Conservation (phyloP, 768 basidiomycete genomes). For the Tricholoma saponaceum region DNA sequence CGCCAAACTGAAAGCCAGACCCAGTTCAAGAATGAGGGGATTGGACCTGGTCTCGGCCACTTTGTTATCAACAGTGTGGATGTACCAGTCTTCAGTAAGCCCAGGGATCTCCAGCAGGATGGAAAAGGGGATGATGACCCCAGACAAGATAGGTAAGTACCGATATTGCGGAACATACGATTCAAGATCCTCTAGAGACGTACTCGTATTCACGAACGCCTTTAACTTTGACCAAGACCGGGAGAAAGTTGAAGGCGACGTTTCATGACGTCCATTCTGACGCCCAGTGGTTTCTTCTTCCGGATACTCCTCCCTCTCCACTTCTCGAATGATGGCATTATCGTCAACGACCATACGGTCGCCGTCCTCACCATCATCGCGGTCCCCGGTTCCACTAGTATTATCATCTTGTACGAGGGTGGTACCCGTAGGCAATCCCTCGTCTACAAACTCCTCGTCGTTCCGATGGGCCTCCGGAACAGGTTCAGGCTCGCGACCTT, state of each 20-base stretch:
- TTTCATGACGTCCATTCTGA: no score
- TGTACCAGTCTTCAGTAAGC: slow-evolving; percentile 72
- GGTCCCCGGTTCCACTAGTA: background rate
- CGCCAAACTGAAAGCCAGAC: slow-evolving; percentile 60
- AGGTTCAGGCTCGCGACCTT: slow-evolving; percentile 4
- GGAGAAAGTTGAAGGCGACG: background rate
- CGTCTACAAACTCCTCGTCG: slow-evolving; percentile 10
- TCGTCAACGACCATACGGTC: background rate
- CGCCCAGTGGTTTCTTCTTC: background rate
- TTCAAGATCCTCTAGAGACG: slow-evolving; percentile 20
- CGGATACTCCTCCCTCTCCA: slow-evolving; percentile 6
- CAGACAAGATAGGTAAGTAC: slow-evolving; percentile 60
- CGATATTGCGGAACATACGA: slow-evolving; percentile 56
- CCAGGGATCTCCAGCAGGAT: slow-evolving; percentile 83
- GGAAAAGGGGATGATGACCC: slow-evolving; percentile 67
- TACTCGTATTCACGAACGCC: slow-evolving; percentile 18
- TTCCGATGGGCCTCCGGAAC: background rate
- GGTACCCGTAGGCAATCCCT: background rate
- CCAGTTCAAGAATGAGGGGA: slow-evolving; percentile 53
- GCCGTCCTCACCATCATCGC: background rate
- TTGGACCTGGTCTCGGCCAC: slow-evolving; percentile 49
- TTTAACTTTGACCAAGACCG: slow-evolving; percentile 14
- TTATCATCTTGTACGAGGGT: background rate
- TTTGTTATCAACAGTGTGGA: slow-evolving; percentile 45
- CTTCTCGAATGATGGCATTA: slow-evolving; percentile 2